Conservation (phyloP, 2,329 filamentous ascomycete species). For the Phoma sp. region DNA sequence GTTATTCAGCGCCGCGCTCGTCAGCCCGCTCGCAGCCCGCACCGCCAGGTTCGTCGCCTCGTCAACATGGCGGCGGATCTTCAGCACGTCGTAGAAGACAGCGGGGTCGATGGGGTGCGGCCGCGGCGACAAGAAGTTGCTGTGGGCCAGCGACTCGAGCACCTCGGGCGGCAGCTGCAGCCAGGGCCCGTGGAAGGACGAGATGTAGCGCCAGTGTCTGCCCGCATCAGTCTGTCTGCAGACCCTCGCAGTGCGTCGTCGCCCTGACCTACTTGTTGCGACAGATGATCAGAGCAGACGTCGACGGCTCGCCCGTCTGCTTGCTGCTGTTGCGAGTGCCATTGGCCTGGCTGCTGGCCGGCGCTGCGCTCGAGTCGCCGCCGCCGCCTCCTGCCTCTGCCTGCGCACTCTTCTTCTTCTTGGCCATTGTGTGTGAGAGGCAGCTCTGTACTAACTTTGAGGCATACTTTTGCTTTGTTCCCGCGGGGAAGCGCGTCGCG, state of each 20-base stretch:
- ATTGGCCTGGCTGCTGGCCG: background rate
- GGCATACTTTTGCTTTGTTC: background rate
- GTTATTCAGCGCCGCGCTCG: constrained; percentile 67
- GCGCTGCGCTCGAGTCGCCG: constrained; percentile 9
- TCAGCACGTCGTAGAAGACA: constrained; percentile 82
- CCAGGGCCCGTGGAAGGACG: constrained; percentile 83
- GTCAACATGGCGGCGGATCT: constrained; percentile 79
- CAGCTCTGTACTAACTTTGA: background rate
- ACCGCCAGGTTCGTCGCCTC: constrained; percentile 80
- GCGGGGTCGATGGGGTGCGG: constrained; percentile 80
- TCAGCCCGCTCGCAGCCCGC: constrained; percentile 75
- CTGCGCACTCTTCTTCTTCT: constrained; percentile 42
- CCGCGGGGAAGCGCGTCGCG: background rate
- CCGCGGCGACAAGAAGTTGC: constrained; percentile 77
- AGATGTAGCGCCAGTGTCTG: constrained; percentile 86
- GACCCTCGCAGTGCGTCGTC: background rate
- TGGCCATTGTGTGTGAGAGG: constrained; percentile 30
- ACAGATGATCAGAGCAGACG: constrained; percentile 49
- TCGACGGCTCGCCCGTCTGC: constrained; percentile 22
- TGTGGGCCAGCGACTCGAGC: constrained; percentile 77
- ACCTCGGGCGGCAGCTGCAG: constrained; percentile 79
- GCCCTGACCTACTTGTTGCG: constrained; percentile 50
- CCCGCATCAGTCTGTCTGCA: constrained; percentile 14
- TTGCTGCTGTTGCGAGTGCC: background rate
- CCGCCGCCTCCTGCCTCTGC: background rate